Evolutionary conservation across 2,329 filamentous ascomycete species (phyloP), one percentile per base, ranked within the genome.

Genomic region (Curvularia sp.): DNA sequence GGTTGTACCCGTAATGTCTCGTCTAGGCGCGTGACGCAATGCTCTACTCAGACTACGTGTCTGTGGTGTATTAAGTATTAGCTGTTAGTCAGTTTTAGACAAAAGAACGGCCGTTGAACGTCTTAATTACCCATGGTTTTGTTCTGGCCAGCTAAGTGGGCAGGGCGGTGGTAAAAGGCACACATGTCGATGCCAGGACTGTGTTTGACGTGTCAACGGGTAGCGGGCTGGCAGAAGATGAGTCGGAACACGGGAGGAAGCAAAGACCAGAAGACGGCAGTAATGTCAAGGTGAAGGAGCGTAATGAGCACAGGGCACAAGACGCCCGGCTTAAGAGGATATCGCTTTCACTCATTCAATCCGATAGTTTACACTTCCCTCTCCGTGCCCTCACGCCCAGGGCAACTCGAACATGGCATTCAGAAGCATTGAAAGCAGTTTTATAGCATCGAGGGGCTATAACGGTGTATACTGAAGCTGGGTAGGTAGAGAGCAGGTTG

Each of bases 61-160:
- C 74, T 9, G 74, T 75, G 1, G 76, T 78, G 75, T 75, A 78
- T 46, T 78, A 76, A 38, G 79, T 77, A 52, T 18, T 13, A 13
- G n/a, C 9, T 10, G 5, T 30, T 38, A 25, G 15, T 56, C 27
- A 56, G 48, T 28, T 10, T 1, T 34, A 30, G 30, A n/a, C n/a
- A n/a, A 2, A 9, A 3, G 5, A 12, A 34, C 13, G 21, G 1
- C 8, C n/a, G 45, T 36, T 19, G 28, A 18, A 18, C 12, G 10
- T 21, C 18, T 39, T 12, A 28, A 9, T 30, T 56, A 56, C 53
- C 53, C 63, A 79, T 71, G 10, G 75, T 73, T 53, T 74, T 66
- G 23, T 78, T 75, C 39, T 61, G 69, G 41, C 67, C 74, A 53
- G 73, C 74, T 27, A 75, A 49, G 53, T 76, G 73, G 36, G 61